Evolutionary conservation across 768 basidiomycete species (phyloP).

Genomic region (Podaxis sp.): DNA sequence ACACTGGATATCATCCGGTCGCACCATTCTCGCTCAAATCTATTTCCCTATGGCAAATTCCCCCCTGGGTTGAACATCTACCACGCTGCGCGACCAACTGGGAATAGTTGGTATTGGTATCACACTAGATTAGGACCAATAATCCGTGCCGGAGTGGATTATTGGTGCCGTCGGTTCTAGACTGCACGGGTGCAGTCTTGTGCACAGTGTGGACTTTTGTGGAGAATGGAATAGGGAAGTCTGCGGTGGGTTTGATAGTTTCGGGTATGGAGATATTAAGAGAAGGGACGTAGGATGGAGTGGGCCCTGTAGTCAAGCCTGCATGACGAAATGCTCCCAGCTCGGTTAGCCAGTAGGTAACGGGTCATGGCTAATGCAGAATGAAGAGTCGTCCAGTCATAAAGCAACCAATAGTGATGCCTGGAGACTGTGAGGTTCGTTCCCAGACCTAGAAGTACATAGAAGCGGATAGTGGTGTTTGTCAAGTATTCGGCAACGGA

Average conservation of each 20-base stretch:
- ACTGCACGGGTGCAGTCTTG: background rate
- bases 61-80: background rate
- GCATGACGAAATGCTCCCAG: background rate
- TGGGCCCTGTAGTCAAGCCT: background rate
- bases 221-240: background rate
- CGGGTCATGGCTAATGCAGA: background rate
- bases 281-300: background rate
- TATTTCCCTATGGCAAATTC: slow-evolving; percentile 1
- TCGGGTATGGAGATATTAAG: background rate
- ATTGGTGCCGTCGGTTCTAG: too few relatives aligned
- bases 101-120: background rate
- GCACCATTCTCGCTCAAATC: background rate
- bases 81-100: background rate
- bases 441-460: background rate
- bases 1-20: background rate
- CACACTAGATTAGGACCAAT: too few relatives aligned
- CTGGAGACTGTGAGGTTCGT: background rate
- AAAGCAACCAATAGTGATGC: background rate
- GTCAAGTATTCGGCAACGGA: background rate
- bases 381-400: background rate
- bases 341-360: background rate
- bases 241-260: background rate
- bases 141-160: too few relatives aligned
- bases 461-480: background rate
- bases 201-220: background rate